Conservation (phyloP, 73 alveolate species). For the Urostyla sp. region DNA sequence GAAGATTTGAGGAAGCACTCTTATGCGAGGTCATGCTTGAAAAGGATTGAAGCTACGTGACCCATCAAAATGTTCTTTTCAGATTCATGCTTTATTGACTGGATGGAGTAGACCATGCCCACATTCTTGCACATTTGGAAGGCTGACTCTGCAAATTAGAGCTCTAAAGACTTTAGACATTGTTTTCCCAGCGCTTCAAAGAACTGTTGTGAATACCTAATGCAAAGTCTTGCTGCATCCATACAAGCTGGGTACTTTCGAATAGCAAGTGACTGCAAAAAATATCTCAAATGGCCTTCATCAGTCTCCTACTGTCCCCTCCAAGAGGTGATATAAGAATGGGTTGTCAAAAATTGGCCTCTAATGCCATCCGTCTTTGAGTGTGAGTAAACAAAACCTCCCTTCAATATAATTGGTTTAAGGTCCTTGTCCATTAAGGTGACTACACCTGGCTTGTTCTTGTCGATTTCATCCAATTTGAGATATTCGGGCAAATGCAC, state of each 20-base stretch:
- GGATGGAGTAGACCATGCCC: constrained; percentile 93
- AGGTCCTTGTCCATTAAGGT: constrained; percentile 87
- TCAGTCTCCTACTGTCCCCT: constrained; percentile 91
- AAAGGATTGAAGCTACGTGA: constrained; percentile 93
- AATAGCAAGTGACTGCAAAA: constrained; percentile 89
- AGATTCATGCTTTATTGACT: constrained; percentile 87
- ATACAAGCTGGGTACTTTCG: constrained; percentile 81
- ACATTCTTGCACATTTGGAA: constrained; percentile 86
- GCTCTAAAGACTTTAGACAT: constrained; percentile 89
- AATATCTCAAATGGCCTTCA: constrained; percentile 97
- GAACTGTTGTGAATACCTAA: constrained; percentile 73
- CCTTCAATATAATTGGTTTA: constrained; percentile 85
- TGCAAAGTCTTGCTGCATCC: constrained; percentile 82
- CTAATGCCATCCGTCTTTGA: constrained; percentile 80
- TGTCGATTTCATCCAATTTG: constrained; percentile 89
- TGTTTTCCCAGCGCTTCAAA: constrained; percentile 93
- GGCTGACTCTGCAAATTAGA: constrained; percentile 93
- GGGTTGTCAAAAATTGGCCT: constrained; percentile 86
- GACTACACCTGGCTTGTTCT: constrained; percentile 74
- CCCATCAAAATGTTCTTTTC: constrained; percentile 95
- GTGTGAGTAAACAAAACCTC: constrained; percentile 83
- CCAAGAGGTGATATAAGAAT: constrained; percentile 88
- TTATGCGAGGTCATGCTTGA: constrained; percentile 94
- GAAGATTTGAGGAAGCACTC: constrained; percentile 91
- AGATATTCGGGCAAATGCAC: constrained; percentile 63